A percentile compares a stretch with the other conserved stretches of the same genome.
Evolutionary conservation across 1,139 yeast species (phyloP).

Genomic region (Lizanozyma gosingica): DNA sequence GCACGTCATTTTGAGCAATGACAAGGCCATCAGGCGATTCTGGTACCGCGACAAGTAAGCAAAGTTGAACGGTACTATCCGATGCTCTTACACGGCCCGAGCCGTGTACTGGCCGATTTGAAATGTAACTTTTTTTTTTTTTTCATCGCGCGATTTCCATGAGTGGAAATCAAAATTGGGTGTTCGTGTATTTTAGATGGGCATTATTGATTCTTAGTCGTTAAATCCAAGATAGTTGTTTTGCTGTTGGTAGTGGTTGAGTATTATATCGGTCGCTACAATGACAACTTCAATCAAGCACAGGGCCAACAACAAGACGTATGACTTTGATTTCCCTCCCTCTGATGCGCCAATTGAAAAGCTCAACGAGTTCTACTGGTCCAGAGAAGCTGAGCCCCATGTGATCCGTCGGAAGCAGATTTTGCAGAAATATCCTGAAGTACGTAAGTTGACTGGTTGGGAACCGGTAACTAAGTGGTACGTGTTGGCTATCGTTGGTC

Average conservation of each 20-base stretch:
- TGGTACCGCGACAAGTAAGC: too few species aligned
- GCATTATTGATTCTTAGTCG: constrained; percentile 2
- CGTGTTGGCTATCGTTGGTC: constrained; percentile 49
- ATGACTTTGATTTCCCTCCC: constrained; percentile 31
- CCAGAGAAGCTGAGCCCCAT: constrained; percentile 77
- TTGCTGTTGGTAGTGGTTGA: neutral
- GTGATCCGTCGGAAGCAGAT: constrained; percentile 64
- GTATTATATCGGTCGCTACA: neutral
- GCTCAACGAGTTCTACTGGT: constrained; percentile 70
- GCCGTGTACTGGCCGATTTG: too few species aligned
- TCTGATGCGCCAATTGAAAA: constrained; percentile 35
- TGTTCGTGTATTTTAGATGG: neutral
- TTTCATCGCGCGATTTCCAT: too few species aligned
- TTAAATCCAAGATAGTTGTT: neutral
- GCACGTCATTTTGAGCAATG: too few species aligned
- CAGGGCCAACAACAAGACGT: constrained; percentile 24
- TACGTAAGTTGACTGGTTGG: constrained; percentile 71
- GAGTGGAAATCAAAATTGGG: too few species aligned
- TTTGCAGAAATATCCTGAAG: constrained; percentile 68
- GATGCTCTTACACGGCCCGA: too few species aligned
- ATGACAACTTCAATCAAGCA: constrained; percentile 22
- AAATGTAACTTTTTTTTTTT: too few species aligned
- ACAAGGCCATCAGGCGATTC: too few species aligned
- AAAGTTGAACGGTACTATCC: too few species aligned
- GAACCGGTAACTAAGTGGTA: constrained; percentile 82